phyloP scores from a whole-genome alignment of 2,329 filamentous ascomycete genomes.

The Talaromyces sp. region DNA sequence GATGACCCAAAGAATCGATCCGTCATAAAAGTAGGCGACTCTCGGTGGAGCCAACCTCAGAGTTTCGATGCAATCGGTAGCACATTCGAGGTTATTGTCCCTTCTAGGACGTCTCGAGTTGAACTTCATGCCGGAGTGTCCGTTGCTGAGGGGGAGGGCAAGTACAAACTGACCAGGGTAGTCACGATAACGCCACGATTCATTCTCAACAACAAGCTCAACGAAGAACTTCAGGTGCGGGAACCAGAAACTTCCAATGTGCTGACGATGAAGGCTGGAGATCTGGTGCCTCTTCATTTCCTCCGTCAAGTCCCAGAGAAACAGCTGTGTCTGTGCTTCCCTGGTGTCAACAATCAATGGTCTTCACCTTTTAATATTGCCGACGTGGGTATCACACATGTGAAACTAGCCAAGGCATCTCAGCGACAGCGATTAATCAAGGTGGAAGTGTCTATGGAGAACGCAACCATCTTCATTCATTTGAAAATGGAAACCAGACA shows the following conservation, averaged over 20 bases:
- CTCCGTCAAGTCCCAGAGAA: slow-evolving; percentile 77
- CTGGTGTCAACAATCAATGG: slow-evolving; percentile 94
- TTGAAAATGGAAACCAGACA: slow-evolving; percentile 86
- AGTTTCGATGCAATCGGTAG: slow-evolving; percentile 98
- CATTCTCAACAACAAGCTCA: slow-evolving; percentile 86
- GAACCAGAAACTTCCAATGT: slow-evolving; percentile 88
- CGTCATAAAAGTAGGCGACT: slow-evolving; percentile 79
- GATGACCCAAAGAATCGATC: slow-evolving; percentile 91
- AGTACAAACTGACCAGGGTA: slow-evolving; percentile 96
- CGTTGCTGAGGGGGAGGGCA: slow-evolving; percentile 85
- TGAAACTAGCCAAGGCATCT: slow-evolving; percentile 87
- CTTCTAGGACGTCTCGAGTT: slow-evolving; percentile 62
- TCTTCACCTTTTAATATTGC: slow-evolving; percentile 97
- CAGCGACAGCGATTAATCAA: slow-evolving; percentile 84
- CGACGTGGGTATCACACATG: slow-evolving; percentile 83
- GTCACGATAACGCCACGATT: slow-evolving; percentile 90
- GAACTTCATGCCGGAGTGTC: slow-evolving; percentile 91
- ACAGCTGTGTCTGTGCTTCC: slow-evolving; percentile 87
- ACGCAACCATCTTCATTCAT: slow-evolving; percentile 88
- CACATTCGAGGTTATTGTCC: slow-evolving; percentile 78
- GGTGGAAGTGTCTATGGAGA: slow-evolving; percentile 85
- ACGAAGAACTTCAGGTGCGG: slow-evolving; percentile 80
- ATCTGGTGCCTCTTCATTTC: slow-evolving; percentile 82
- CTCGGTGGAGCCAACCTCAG: slow-evolving; percentile 93
- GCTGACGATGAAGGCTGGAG: slow-evolving; percentile 69